Conservation (phyloP, 768 basidiomycete species). For the Tulasnella sp. region DNA sequence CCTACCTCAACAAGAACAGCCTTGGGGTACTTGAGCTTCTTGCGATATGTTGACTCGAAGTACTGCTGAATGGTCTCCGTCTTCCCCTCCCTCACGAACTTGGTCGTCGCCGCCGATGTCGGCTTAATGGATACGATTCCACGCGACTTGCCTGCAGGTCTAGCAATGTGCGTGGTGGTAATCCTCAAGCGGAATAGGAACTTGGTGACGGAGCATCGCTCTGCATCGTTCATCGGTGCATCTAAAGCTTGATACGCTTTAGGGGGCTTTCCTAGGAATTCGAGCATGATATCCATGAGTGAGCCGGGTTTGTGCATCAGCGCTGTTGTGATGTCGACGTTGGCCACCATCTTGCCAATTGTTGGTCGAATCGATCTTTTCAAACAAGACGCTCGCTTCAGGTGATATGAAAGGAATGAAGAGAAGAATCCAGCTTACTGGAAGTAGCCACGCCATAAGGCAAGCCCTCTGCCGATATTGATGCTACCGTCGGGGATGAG, state of each 20-base stretch:
- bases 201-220: not conserved
- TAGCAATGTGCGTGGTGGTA: not conserved
- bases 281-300: constrained; percentile 41
- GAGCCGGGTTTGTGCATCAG: constrained; percentile 54
- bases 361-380: constrained; percentile 56
- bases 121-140: constrained; percentile 49
- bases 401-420: not conserved
- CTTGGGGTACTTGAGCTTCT: constrained; percentile 43
- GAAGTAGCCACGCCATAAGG: constrained; percentile 72
- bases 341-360: constrained; percentile 52
- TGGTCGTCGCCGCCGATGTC: constrained; percentile 44
- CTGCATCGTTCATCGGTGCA: constrained; percentile 29
- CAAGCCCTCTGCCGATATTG: constrained; percentile 43
- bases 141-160: not conserved
- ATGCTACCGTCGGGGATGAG: constrained; percentile 55
- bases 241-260: constrained; percentile 33
- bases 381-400: not conserved
- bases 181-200: constrained; percentile 6
- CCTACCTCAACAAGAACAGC: constrained; percentile 56
- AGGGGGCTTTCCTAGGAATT: not conserved
- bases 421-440: constrained; percentile 32
- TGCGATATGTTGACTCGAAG: not conserved
- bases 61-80: constrained; percentile 36
- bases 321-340: constrained; percentile 68
- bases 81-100: constrained; percentile 43